Evolutionary conservation across 306 rosid species (phyloP).

Genomic region (Begonia peltatifolia): DNA sequence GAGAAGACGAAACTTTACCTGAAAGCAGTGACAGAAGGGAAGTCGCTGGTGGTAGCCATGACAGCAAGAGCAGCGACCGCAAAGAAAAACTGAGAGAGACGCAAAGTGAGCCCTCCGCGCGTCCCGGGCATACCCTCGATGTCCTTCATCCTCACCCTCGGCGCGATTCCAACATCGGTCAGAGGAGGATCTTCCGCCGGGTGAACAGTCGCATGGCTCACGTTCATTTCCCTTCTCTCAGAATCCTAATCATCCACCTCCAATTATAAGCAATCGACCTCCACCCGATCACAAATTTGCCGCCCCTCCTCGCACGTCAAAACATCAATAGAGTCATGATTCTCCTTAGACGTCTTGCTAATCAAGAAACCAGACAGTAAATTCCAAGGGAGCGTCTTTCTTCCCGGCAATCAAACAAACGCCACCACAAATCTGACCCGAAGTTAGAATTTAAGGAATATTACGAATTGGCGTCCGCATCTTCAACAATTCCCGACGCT

Average conservation of each 20-base stretch:
- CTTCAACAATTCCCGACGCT: too few species aligned
- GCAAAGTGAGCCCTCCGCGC: conserved; percentile 50
- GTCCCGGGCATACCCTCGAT: conserved; percentile 95
- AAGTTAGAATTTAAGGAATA: too few species aligned
- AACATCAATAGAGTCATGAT: too few species aligned
- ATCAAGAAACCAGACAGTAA: too few species aligned
- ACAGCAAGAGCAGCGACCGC: conserved; percentile 63
- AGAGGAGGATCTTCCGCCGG: conserved; percentile 57
- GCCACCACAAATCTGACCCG: background rate
- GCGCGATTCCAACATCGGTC: conserved; percentile 40
- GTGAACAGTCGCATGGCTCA: conserved; percentile 90
- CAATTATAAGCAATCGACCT: too few species aligned
- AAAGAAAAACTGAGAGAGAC: conserved; percentile 52
- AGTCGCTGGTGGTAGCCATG: conserved; percentile 77
- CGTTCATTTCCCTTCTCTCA: conserved; percentile 43
- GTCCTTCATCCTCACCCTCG: conserved; percentile 77
- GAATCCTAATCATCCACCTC: too few species aligned
- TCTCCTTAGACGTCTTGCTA: too few species aligned
- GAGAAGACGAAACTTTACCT: conserved; percentile 24
- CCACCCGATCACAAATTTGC: too few species aligned
- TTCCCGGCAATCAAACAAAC: conserved; percentile 2
- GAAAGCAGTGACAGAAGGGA: conserved; percentile 88
- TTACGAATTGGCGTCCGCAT: too few species aligned
- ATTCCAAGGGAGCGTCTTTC: background rate
- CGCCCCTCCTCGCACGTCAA: too few species aligned